Evolutionary conservation across 2,329 filamentous ascomycete species (phyloP).

Genomic region (Sclerotinia spermophila): DNA sequence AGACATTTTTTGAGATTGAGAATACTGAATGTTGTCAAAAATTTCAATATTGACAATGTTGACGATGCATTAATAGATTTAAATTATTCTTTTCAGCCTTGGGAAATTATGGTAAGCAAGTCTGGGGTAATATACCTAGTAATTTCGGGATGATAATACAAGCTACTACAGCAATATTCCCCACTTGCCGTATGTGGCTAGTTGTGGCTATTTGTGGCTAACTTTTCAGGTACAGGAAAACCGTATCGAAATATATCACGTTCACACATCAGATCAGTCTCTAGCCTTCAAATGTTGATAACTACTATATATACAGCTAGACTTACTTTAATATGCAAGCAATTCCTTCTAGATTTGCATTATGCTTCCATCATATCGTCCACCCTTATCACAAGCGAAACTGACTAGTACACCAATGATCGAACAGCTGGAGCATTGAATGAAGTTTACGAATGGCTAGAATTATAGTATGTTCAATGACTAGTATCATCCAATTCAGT

Average conservation of each 20-base stretch:
- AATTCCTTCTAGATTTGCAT: not conserved
- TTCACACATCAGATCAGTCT: not conserved
- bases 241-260: no score
- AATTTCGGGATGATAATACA: not conserved
- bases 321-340: not conserved
- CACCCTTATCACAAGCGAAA: not conserved
- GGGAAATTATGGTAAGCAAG: conserved; percentile 7
- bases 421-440: no score
- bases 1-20: not conserved
- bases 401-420: not conserved
- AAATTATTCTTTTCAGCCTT: conserved; percentile 3
- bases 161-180: not conserved
- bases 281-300: not conserved
- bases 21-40: not conserved
- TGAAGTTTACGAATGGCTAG: not conserved
- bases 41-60: not conserved
- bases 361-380: not conserved
- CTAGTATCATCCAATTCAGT: not conserved
- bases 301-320: no score
- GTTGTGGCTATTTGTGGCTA: not conserved
- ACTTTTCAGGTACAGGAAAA: not conserved
- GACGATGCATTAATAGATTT: not conserved
- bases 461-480: no score
- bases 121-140: conserved; percentile 9
- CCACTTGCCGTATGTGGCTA: not conserved